Evolutionary conservation across 805 yeast genomes (phyloP), one percentile per base, ranked within the genome.

Genomic region (Lipomyces yamanashiensis): DNA sequence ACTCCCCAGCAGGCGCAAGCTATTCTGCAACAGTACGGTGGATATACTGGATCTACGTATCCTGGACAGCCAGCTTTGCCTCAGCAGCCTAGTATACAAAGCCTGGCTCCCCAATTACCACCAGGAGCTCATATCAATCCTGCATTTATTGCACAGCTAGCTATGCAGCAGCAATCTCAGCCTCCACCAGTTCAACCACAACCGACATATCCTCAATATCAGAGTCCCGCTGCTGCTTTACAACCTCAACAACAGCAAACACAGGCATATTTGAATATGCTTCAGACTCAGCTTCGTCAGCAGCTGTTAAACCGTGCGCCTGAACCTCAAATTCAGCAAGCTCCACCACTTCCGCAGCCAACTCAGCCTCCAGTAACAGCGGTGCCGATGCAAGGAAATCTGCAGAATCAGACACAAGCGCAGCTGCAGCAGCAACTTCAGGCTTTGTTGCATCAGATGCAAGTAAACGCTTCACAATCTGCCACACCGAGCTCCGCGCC

Each of bases 71-170:
- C 51, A 2, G 17, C 51, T 7, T 2, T 19, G 10, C 37, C 33
- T 44, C 58, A 41, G 54, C 45, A 54, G 33, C 28, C 39, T 17
- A 17, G 53, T 43, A 8, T 49, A 21, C 59, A 58, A 33, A 47
- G 33, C 43, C 37, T 63, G n/a, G 37, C 62, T 21, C 63, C 58
- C 33, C 61, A 56, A 13, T 51, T 64, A n/a, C 62, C 68, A 10
- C 59, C 67, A 7, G 67, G 68, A 17, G 64, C 67, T 9, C 67
- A 65, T 54, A 58, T 65, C 36, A 65, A 65, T 50, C 68, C 70
- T 10, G 68, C 70, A 15, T 64, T 65, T 48, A 50, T 65, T 19
- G 58, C 64, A 8, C 67, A 65, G 39, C 19, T 54, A 13, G 34
- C 64, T 10, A 43, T 43, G 28, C 62, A 43, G 41, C 54, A 51